Conservation (phyloP, 2,329 filamentous ascomycete species). For the Exophiala aquamarina region DNA sequence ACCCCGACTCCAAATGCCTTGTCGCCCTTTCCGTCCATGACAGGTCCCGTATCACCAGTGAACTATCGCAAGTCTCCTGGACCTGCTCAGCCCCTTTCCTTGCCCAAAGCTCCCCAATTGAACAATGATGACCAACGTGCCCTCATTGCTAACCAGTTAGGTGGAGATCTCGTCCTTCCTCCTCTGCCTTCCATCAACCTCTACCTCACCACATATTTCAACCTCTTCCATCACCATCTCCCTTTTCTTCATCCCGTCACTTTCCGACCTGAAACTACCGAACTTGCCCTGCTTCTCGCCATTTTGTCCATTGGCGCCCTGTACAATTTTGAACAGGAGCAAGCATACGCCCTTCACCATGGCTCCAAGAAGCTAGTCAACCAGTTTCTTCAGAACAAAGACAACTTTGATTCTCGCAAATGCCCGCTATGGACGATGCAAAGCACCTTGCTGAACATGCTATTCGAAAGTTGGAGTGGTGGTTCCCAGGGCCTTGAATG, state of each 20-base stretch:
- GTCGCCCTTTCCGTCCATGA: constrained; percentile 69
- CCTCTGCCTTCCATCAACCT: constrained; percentile 79
- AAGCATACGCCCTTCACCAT: constrained; percentile 95
- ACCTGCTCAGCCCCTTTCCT: constrained; percentile 63
- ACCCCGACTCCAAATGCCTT: constrained; percentile 70
- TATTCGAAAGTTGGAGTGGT: constrained; percentile 98
- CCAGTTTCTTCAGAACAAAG: constrained; percentile 95
- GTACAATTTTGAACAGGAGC: constrained; percentile 95
- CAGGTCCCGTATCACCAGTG: constrained; percentile 66
- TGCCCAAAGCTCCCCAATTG: constrained; percentile 75
- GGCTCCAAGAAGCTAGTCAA: constrained; percentile 96
- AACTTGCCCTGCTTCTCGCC: constrained; percentile 80
- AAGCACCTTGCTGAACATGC: constrained; percentile 94
- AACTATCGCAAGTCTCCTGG: constrained; percentile 70
- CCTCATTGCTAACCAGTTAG: constrained; percentile 80
- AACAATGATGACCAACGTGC: constrained; percentile 81
- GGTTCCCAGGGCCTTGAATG: constrained; percentile 96
- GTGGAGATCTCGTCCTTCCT: constrained; percentile 86
- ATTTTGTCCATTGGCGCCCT: constrained; percentile 93
- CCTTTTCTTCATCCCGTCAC: constrained; percentile 93
- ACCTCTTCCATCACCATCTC: constrained; percentile 92
- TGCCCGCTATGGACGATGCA: constrained; percentile 99
- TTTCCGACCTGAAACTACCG: constrained; percentile 76
- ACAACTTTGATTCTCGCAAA: constrained; percentile 97
- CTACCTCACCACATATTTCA: constrained; percentile 94